Evolutionary conservation across 164 flowering plant genomes (phyloP).

Genomic region (Macadamia tetraphylla): DNA sequence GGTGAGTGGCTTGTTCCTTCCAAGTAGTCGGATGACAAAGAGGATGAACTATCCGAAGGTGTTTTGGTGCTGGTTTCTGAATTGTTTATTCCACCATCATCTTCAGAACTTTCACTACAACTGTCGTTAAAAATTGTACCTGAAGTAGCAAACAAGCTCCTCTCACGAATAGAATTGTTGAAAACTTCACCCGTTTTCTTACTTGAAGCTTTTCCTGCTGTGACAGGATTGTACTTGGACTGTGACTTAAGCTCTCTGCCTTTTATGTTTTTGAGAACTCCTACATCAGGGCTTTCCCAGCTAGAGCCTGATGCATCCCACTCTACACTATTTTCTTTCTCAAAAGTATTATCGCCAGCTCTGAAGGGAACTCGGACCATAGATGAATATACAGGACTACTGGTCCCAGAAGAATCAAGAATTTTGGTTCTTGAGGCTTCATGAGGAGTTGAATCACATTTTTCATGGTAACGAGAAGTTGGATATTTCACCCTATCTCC

Average conservation of each 20-base stretch:
- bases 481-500: slow-evolving; percentile 6
- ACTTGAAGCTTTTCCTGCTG: slow-evolving; percentile 14
- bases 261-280: slow-evolving; percentile 6
- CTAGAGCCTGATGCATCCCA: slow-evolving; percentile 22
- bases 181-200: slow-evolving; percentile 23
- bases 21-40: slow-evolving; percentile 44
- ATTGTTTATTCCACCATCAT: slow-evolving; percentile 24
- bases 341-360: not conserved
- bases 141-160: slow-evolving; percentile 29
- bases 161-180: slow-evolving; percentile 22
- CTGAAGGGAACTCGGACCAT: not conserved
- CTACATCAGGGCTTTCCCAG: slow-evolving; percentile 5
- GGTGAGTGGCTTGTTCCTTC: slow-evolving; percentile 34
- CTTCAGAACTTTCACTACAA: slow-evolving; percentile 39
- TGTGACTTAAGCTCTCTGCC: slow-evolving; percentile 11
- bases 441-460: not conserved
- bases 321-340: slow-evolving; percentile 9
- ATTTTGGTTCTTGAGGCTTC: slow-evolving; percentile 13
- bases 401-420: slow-evolving; percentile 8
- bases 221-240: slow-evolving; percentile 3
- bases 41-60: slow-evolving; percentile 43
- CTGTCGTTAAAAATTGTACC: slow-evolving; percentile 39
- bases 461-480: slow-evolving; percentile 10
- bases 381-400: slow-evolving; percentile 1
- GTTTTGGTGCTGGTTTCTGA: slow-evolving; percentile 44